A percentile compares a stretch with the other conserved stretches of the same genome.
These are phyloP conservation scores for Apostasia shenzhenica DNA, from an alignment of 106 monocot species.

Conservation along the genomic window DNA sequence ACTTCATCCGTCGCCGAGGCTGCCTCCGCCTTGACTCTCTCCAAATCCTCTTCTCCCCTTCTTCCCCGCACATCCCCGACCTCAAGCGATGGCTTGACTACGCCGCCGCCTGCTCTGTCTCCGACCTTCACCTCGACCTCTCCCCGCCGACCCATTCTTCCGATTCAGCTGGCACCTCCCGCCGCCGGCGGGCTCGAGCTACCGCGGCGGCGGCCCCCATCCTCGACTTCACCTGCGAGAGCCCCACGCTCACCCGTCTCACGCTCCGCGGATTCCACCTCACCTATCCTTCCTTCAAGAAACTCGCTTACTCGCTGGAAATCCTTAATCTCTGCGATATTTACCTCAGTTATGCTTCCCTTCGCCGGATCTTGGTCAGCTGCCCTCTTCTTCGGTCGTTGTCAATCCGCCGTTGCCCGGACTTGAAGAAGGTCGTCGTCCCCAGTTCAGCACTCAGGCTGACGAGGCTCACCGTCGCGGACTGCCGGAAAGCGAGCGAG, in stretches of 20 bases:
- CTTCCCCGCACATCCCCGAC: slow-evolving; percentile 9
- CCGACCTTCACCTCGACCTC: slow-evolving; percentile 13
- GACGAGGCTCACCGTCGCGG: slow-evolving; percentile 22
- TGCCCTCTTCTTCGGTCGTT: slow-evolving; percentile 24
- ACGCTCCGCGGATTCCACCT: slow-evolving; percentile 22
- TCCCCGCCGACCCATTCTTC: not conserved
- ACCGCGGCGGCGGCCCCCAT: not conserved
- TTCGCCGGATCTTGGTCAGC: slow-evolving; percentile 14
- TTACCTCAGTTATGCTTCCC: slow-evolving; percentile 18
- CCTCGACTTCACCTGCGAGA: slow-evolving; percentile 12
- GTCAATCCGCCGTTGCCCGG: slow-evolving; percentile 16
- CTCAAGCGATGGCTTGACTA: slow-evolving; percentile 25
- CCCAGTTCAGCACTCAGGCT: slow-evolving; percentile 5
- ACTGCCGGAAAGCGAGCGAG: slow-evolving; percentile 17
- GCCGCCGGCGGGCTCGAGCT: not conserved
- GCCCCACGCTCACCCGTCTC: slow-evolving; percentile 14
- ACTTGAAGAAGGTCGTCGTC: slow-evolving; percentile 19
- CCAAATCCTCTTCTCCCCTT: slow-evolving; percentile 6
- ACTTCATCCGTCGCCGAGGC: slow-evolving; percentile 6
- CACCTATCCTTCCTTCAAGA: not conserved
- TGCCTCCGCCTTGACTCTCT: slow-evolving; percentile 17
- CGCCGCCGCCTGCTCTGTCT: slow-evolving; percentile 28
- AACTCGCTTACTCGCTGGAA: slow-evolving; percentile 9
- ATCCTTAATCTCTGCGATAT: slow-evolving; percentile 12
- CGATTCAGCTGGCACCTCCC: not conserved